Evolutionary conservation across 2,329 filamentous ascomycete genomes (phyloP), one percentile per base, ranked within the genome.

Genomic region (Trichophyton schoenleinii): DNA sequence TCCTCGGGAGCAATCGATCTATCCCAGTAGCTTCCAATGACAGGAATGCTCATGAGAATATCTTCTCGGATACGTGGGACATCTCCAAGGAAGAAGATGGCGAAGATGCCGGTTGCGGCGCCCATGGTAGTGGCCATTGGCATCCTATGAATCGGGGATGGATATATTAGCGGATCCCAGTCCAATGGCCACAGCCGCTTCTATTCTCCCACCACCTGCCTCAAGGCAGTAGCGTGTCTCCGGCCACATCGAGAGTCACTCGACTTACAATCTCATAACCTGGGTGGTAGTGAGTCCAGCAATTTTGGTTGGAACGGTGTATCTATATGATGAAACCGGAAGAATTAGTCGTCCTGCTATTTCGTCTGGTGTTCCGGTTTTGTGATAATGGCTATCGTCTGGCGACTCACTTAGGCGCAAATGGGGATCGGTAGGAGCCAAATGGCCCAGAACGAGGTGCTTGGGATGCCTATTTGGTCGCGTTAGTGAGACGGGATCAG

Each of bases 31-130:
- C 73, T 70, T 64, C 81, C 80, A 58, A 86, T 74, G 66, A 84
- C 71, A 5, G 83, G 83, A 28, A 85, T 68, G 74, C 83, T 81
- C 73, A 80, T 77, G 71, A 84, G 77, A 66, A 86, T 83, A 70
- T 86, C 83, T 67, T 80, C 78, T 70, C 82, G 77, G 53, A 87
- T 81, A 69, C 78, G 80, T 63, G 83, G 83, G 28, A 86, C 78
- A 67, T 84, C 83, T 67, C 81, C 80, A 74, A 86, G 82, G 78
- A 86, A 83, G 77, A 83, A 85, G 67, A 86, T 70, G 42, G 80
- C 81, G 72, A 83, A 82, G 70, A 82, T 75, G 65, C 81, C 83
- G 48, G 80, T 78, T 55, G 79, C 77, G 64, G 78, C 80, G 66
- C 81, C 83, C 73, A 85, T 84, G 55, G 76, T 77, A 60, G 73